Base-by-base conservation (phyloP, 768 basidiomycete species). In the Chalciporus piperatus region DNA sequence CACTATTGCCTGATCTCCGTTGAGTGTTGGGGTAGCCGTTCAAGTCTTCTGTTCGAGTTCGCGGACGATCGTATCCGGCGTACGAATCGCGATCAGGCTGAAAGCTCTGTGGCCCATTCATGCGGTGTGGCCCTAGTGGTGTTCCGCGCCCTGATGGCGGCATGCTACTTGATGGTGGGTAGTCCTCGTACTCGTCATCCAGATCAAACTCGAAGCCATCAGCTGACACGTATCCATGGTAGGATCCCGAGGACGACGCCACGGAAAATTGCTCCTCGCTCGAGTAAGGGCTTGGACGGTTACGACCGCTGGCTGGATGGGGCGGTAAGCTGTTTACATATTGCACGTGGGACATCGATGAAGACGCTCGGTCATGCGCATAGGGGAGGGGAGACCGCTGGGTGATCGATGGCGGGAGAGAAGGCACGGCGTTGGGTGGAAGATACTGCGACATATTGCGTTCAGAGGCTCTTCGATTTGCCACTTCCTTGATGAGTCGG, bases 161-260 rank as follows among this genome's bases (percentile, higher is more conserved):
- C 10, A 70, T 60, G 19, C 61, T 66, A 41, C 48, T 62, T 4
- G 80, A 69, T 6, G 78, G 73, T 2, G 83, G 81, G 61, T 87
- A 87, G 55, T 92, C 91, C 62, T 92, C 91, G 50, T 76, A 81
- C 2, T 90, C 88, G 54, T 88, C 87, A 33, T 89, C 88, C 2
- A 75, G 72, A 42, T 89, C 89, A 50, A 82, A 73, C 39, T 85
- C 88, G 60, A 91, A 89, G 9, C 85, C 86, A 47, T 87, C 80
- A 45, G 83, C 70, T 2, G 81, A 78, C 8, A 79, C 76, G 63
- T 86, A 81, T 44, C 58, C 57, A 33, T 51, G 56, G 17, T 62
- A 59, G 17, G 68, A 68, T 41, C 60, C 71, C 23, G 70, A 70
- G 2, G 62, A 58, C 11, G 66, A 68, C 4, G 67, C 47, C 3